Percentiles rank a stretch among this genome's conserved stretches.
These are phyloP conservation scores for Kwoniella heveanensis DNA, from an alignment of 768 basidiomycete species.

Conservation along the genomic window DNA sequence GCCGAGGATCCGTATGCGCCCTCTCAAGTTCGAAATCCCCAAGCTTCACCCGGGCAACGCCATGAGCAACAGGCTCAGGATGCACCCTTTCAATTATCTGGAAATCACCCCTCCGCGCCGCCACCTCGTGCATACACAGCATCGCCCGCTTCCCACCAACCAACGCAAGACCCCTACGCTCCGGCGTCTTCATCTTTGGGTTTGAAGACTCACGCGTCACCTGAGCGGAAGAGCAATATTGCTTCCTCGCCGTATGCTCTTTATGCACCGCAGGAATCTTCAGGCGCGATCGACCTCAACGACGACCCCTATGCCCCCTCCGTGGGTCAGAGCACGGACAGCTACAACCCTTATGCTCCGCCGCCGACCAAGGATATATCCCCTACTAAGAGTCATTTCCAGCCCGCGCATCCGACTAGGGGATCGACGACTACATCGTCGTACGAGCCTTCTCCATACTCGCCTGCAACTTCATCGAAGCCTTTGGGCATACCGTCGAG, in stretches of 20 bases:
- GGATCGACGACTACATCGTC: slow-evolving; percentile 3
- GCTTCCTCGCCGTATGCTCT: slow-evolving; percentile 1
- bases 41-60: background rate
- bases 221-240: background rate
- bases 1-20: slow-evolving; percentile 9
- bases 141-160: background rate
- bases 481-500: slow-evolving; percentile 12
- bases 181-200: slow-evolving; percentile 8
- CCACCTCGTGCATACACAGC: background rate
- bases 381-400: slow-evolving; percentile 6
- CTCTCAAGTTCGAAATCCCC: background rate
- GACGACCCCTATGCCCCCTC: slow-evolving; percentile 12
- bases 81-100: background rate
- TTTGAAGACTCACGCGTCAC: slow-evolving; percentile 1
- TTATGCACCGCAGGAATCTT: background rate
- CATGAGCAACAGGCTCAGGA: background rate
- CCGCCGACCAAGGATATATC: slow-evolving; percentile 4
- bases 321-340: background rate
- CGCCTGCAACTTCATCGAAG: slow-evolving; percentile 18
- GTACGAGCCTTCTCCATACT: slow-evolving; percentile 36
- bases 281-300: background rate
- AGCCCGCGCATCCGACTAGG: slow-evolving; percentile 7
- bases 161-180: slow-evolving; percentile 9
- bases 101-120: background rate
- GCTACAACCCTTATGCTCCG: slow-evolving; percentile 20